phyloP scores from a whole-genome alignment of 164 flowering plant genomes.

The Stephania japonica region DNA sequence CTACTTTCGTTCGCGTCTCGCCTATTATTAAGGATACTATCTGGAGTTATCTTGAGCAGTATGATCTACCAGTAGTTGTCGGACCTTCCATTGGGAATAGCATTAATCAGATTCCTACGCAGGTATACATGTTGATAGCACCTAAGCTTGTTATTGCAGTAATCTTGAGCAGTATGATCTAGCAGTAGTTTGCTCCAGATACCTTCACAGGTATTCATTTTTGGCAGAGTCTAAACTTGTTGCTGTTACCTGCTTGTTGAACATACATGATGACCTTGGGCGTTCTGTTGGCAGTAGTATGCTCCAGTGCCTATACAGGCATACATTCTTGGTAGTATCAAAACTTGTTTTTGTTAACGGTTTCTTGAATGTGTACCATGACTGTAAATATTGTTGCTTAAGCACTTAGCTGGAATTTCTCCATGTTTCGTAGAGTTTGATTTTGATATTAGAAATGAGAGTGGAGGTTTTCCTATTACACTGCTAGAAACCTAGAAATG shows the following conservation, averaged over 20 bases:
- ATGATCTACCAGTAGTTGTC: conserved; percentile 95
- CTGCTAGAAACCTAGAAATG: too few species aligned
- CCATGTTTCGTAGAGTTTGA: too few species aligned
- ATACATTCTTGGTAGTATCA: conserved; percentile 13
- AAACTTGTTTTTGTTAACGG: neutral
- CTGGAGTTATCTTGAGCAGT: conserved; percentile 94
- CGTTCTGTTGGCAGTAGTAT: too few species aligned
- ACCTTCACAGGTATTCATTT: too few species aligned
- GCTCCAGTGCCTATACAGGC: conserved; percentile 32
- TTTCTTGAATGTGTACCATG: neutral
- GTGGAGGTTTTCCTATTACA: too few species aligned
- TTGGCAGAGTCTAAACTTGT: too few species aligned
- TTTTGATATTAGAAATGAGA: too few species aligned
- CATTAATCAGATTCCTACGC: conserved; percentile 44
- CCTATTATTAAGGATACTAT: conserved; percentile 69
- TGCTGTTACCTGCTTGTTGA: too few species aligned
- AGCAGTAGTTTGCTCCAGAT: too few species aligned
- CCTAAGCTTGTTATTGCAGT: neutral
- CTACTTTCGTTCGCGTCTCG: conserved; percentile 65
- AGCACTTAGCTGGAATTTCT: too few species aligned
- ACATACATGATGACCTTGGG: too few species aligned
- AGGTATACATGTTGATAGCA: conserved; percentile 33
- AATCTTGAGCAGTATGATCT: too few species aligned
- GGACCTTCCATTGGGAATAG: conserved; percentile 45
- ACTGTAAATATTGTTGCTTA: neutral